Percentiles rank a stretch among this genome's conserved stretches.
phyloP scores from a whole-genome alignment of 2,329 filamentous ascomycete species.

The Fusarium azukiicola region DNA sequence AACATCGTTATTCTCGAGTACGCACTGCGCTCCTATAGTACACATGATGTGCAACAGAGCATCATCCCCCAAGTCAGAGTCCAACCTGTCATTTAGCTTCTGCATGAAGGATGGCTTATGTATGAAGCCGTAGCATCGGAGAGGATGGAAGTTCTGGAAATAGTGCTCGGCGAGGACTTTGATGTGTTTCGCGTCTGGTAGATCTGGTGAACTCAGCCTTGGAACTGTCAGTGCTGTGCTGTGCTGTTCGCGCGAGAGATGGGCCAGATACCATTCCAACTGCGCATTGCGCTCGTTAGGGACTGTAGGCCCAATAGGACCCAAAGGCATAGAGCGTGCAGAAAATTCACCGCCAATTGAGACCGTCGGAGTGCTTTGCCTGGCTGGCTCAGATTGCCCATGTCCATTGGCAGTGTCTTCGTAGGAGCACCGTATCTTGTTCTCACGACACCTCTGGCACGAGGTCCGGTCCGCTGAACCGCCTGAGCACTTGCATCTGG shows the following conservation, averaged over 20 bases:
- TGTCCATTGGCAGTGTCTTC: neutral
- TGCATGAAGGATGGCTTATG: slow-evolving; percentile 52
- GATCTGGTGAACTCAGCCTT: slow-evolving; percentile 30
- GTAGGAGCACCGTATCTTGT: slow-evolving; percentile 22
- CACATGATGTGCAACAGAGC: slow-evolving; percentile 49
- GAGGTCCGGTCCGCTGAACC: neutral
- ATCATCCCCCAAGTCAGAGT: slow-evolving; percentile 38
- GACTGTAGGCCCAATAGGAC: neutral
- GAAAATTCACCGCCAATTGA: too few relatives aligned
- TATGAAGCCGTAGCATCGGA: slow-evolving; percentile 52
- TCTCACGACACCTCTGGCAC: slow-evolving; percentile 25
- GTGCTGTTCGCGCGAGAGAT: too few relatives aligned
- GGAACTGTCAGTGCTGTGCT: neutral
- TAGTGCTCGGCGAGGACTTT: slow-evolving; percentile 44
- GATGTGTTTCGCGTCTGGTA: slow-evolving; percentile 37
- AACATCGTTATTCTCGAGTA: neutral
- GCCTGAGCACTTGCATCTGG: slow-evolving; percentile 21
- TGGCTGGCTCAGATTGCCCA: neutral
- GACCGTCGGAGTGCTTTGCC: neutral
- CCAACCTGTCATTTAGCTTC: slow-evolving; percentile 43
- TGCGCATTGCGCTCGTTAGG: neutral
- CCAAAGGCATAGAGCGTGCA: neutral
- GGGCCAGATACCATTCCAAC: slow-evolving; percentile 7
- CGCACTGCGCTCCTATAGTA: slow-evolving; percentile 49
- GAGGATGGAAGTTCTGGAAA: slow-evolving; percentile 51